Base-by-base conservation (phyloP, 768 basidiomycete species). In the Suillus decipiens region DNA sequence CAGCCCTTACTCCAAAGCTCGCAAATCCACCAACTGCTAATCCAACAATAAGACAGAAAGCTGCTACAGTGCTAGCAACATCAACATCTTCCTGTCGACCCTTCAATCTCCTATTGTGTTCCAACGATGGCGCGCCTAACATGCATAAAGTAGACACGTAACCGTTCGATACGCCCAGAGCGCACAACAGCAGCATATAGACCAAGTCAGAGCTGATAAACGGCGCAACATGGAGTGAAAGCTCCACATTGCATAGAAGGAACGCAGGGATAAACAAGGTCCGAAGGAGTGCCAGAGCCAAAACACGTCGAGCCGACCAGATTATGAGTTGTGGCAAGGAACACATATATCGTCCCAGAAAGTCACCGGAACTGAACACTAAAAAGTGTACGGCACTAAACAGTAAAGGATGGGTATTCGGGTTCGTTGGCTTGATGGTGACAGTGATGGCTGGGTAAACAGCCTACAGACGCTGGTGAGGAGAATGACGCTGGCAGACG, bases 371-470 rank as follows among this genome's bases (percentile, higher is more conserved):
- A 70, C 89, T 92, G 77, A 89, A 92, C 24, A 88, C 80, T 39
- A 93, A 78, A 78, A 95, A 93, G 71, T 93, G 91, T 37, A 89
- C 64, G 4, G 89, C 82, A 63, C 78, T 88, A 78, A 97, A 97
- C 33, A 96, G 80, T n/a, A 95, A 79, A 0, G 93, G 92, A 67
- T 95, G 92, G 45, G 82, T 85, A 31, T 73, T 71, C 2, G 84
- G 81, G 65, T 88, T 88, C 15, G 84, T 86, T 3, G 95, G 84
- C 42, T 76, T 74, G 59, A 97, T 85, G 0, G 89, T 89, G 4
- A 88, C 84, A 2, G 95, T 95, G 66, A 95, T 89, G 0, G 95
- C 84, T 5, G 95, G 95, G 76, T 85, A 96, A 54, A 96, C 89
- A 36, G 94, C 84, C 95, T 96, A 51, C 36, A 63, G 59, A 55